Base-by-base conservation (phyloP, 73 alveolate genomes). In the Effrenium voratum region DNA sequence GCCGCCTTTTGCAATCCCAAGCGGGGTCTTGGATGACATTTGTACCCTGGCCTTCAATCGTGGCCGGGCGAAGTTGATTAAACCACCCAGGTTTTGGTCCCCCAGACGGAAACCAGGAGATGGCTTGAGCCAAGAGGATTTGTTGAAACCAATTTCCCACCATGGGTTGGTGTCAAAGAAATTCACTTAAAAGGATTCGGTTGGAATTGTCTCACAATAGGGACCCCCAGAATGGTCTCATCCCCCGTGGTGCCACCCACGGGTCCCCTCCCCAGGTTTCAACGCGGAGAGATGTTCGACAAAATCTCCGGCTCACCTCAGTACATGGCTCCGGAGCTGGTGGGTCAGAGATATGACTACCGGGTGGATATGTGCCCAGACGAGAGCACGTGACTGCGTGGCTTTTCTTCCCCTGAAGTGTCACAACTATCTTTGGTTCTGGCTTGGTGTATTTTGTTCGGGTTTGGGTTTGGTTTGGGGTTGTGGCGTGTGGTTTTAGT, bases 221-320 rank as follows among this genome's bases (percentile, higher is more conserved):
- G 72, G 72, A 1, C 5, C 0, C 0, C 72, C 72, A 30, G 82
- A 32, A n/a, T 70, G 15, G 5, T 19, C 82, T 72, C 38, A 19
- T 5, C 50, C 49, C 5, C 12, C n/a, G n/a, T n/a, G n/a, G n/a
- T n/a, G n/a, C n/a, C 63, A 52, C 8, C 63, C 40, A 32, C n/a
- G 5, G 8, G 36, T 22, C 15, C n/a, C 34, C 59, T 1, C n/a
- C 3, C 28, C 73, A 90, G 97, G 97, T 90, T 90, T 46, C 97
- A 90, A 87, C 97, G 97, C 19, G 97, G 97, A 41, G 97, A 90
- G 87, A 90, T 90, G 97, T 90, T 90, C 66, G 97, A 90, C 55
- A 90, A 90, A 76, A 70, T 90, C 87, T 90, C 97, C 0, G 97
- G 97, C 75, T 90, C 97, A 34, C 97, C 97, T 38, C 97, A 90